phyloP scores from a whole-genome alignment of 768 basidiomycete species.

The Candolleomyces efflorescens region DNA sequence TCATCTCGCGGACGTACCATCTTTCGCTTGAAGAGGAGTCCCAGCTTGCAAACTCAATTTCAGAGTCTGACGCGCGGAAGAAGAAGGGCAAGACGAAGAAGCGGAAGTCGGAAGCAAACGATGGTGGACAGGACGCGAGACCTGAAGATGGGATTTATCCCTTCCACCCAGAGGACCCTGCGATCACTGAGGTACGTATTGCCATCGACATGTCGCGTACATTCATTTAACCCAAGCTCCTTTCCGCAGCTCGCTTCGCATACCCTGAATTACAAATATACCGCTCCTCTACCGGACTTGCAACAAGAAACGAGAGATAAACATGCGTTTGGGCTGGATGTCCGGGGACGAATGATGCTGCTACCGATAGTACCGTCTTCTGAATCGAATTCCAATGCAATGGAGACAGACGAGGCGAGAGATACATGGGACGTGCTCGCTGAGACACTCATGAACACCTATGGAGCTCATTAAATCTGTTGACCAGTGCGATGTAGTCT shows the following conservation, averaged over 20 bases:
- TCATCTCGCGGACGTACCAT: slow-evolving; percentile 77
- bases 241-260: slow-evolving; percentile 43
- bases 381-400: background rate
- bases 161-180: slow-evolving; percentile 87
- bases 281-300: slow-evolving; percentile 44
- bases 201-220: background rate
- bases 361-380: slow-evolving; percentile 28
- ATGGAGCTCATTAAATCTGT: slow-evolving; percentile 2
- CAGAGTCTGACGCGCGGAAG: slow-evolving; percentile 20
- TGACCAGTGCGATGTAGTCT: background rate
- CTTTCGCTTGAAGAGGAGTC: slow-evolving; percentile 69
- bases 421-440: slow-evolving; percentile 8
- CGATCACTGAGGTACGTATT: slow-evolving; percentile 54
- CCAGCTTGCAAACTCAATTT: slow-evolving; percentile 38
- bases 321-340: slow-evolving; percentile 71
- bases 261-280: slow-evolving; percentile 48
- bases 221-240: background rate
- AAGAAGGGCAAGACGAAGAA: slow-evolving; percentile 43
- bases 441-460: background rate
- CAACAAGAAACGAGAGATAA: slow-evolving; percentile 40
- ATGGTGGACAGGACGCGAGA: slow-evolving; percentile 14
- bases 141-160: slow-evolving; percentile 54
- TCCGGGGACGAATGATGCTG: slow-evolving; percentile 64
- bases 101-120: slow-evolving; percentile 16
- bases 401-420: slow-evolving; percentile 3